Base-by-base conservation (phyloP, 2,329 filamentous ascomycete genomes). In the Aspergillus ibericus region DNA sequence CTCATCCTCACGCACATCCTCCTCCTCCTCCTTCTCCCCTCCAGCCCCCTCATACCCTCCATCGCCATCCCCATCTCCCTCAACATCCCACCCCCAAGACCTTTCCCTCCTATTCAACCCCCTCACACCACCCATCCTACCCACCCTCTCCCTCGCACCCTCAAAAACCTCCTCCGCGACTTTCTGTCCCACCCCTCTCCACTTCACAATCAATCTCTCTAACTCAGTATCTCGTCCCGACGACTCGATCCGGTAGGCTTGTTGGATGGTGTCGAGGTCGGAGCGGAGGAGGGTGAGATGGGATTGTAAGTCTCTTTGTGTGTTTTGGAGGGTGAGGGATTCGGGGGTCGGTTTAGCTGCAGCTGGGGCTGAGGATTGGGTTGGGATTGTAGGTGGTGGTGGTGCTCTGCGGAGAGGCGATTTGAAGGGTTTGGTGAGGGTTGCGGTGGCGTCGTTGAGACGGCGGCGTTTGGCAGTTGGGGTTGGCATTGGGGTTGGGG, bases 141-240 rank as follows among this genome's bases (percentile, higher is more conserved):
- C 79, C 35, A 89, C 80, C 55, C 85, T 76, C 70, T 87, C 85
- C 61, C 82, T 81, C 20, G 88, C 85, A 18, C 78, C 75, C 22
- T 75, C 79, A 70, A 88, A 91, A 10, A 90, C 75, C 66, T 89
- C 86, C 64, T 91, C 88, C 1, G 88, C 88, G 6, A 86, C 88
- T 51, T 80, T 75, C 61, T 87, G 81, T 59, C 83, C 84, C 16
- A 85, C 83, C 0, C 68, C 72, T 48, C 79, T 83, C 89, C 89
- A 92, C 70, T 83, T 88, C 3, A 70, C 70, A 42, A 85, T 81
- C 63, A 90, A 67, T 0, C 69, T 73, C 42, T 82, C 74, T 22
- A 91, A 76, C 58, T 89, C 85, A 1, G 75, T 77, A 68, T 87
- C 83, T 56, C 74, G 73, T 42, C 63, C 65, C 3, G 72, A 74